Evolutionary conservation across 2,329 filamentous ascomycete genomes (phyloP).

Genomic region (Sclerotinia glacialis): DNA sequence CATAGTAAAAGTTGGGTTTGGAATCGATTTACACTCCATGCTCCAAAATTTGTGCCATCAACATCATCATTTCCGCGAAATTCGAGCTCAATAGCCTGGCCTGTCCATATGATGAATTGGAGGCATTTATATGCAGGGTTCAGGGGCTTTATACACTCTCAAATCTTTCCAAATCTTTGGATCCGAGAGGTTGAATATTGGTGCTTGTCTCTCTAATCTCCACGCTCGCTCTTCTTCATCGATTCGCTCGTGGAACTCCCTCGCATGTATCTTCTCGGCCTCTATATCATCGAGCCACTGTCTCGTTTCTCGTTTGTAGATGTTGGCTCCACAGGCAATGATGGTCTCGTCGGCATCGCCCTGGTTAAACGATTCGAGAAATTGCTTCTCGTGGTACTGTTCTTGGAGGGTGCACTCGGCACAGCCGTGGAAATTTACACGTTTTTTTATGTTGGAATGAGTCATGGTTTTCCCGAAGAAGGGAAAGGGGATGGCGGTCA

Average conservation of each 20-base stretch:
- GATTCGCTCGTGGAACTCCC: neutral
- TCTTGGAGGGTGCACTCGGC: neutral
- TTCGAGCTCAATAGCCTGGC: no score
- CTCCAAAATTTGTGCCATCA: neutral
- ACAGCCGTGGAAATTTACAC: neutral
- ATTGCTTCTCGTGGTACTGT: neutral
- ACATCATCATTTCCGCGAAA: neutral
- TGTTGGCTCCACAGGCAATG: no score
- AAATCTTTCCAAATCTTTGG: neutral
- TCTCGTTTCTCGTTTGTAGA: neutral
- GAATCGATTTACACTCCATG: neutral
- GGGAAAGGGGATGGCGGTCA: neutral
- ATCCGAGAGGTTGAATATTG: neutral
- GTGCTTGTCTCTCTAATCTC: neutral
- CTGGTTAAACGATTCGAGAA: neutral
- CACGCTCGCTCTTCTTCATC: neutral
- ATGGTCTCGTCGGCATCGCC: no score
- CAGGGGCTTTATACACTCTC: neutral
- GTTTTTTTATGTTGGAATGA: neutral
- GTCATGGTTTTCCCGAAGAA: neutral
- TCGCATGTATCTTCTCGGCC: neutral
- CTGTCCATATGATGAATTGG: neutral
- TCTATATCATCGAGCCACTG: neutral
- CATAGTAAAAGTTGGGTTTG: neutral
- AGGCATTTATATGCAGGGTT: neutral